These are phyloP conservation scores for Tothia fuscella DNA, from an alignment of 2,329 filamentous ascomycete species.

Conservation along the genomic window DNA sequence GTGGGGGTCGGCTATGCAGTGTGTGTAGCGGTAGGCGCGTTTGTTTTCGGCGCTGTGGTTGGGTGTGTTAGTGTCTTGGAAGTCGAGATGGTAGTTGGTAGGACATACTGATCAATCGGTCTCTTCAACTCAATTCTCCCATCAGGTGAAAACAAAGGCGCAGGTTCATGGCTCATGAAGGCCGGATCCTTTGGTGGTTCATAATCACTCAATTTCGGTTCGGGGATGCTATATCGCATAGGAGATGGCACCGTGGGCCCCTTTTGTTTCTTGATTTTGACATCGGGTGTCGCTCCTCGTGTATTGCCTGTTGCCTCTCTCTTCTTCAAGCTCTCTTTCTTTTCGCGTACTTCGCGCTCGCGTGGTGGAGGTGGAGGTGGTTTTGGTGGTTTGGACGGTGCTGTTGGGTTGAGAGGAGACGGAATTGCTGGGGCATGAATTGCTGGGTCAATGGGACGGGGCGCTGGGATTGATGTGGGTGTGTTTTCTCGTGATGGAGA, in stretches of 20 bases:
- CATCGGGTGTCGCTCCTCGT: conserved; percentile 27
- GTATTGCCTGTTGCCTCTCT: conserved; percentile 32
- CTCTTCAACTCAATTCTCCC: conserved; percentile 33
- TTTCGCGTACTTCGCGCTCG: conserved; percentile 39
- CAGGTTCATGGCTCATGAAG: conserved; percentile 35
- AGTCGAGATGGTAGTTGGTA: not conserved
- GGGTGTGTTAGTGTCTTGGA: not conserved
- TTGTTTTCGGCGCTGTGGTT: conserved; percentile 45
- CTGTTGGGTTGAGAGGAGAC: conserved; percentile 61
- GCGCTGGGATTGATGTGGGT: conserved; percentile 30
- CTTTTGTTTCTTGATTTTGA: conserved; percentile 27
- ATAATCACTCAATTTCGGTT: conserved; percentile 36
- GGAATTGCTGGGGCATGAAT: conserved; percentile 58
- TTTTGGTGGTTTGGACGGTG: conserved; percentile 29
- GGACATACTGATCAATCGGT: conserved; percentile 31
- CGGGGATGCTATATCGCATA: conserved; percentile 38
- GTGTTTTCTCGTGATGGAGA: conserved; percentile 25
- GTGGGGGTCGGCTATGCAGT: conserved; percentile 77
- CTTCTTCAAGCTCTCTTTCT: conserved; percentile 39
- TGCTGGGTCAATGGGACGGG: conserved; percentile 57
- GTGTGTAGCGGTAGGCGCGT: conserved; percentile 72
- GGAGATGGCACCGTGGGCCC: conserved; percentile 30
- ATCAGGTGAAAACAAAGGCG: conserved; percentile 30
- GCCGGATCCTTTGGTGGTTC: conserved; percentile 36
- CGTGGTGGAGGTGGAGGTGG: conserved; percentile 28